These are phyloP conservation scores for Platismatia glauca DNA, from an alignment of 495 filamentous ascomycete species.

Conservation along the genomic window DNA sequence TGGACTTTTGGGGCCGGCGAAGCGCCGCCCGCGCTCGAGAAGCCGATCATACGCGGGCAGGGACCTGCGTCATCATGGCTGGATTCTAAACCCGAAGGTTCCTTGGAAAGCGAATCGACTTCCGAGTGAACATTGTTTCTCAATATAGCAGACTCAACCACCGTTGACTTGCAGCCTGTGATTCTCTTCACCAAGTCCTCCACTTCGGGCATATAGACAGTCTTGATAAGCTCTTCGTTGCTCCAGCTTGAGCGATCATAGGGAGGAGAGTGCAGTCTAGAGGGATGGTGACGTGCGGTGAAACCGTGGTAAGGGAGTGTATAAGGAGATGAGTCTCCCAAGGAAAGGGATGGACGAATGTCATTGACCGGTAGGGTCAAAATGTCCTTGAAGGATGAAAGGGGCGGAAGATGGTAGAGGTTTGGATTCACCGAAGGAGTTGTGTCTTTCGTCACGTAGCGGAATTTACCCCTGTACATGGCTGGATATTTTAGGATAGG, in stretches of 20 bases:
- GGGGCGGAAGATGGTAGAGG: not conserved
- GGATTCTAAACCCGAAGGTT: too few species aligned
- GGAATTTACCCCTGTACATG: not conserved
- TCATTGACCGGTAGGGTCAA: not conserved
- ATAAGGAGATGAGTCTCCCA: not conserved
- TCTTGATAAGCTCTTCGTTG: not conserved
- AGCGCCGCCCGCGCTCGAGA: not conserved
- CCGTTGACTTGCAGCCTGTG: not conserved
- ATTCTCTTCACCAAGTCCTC: constrained; percentile 3
- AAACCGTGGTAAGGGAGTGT: constrained; percentile 3
- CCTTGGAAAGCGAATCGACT: constrained; percentile 1
- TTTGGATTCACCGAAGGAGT: not conserved
- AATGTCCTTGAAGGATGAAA: not conserved
- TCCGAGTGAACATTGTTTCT: not conserved
- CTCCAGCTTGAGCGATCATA: constrained; percentile 3
- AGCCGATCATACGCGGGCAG: not conserved
- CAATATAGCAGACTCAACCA: not conserved
- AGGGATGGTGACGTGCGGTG: not conserved
- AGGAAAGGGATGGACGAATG: constrained; percentile 3
- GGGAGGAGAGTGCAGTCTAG: not conserved
- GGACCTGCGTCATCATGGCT: not conserved
- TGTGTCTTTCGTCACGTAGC: not conserved
- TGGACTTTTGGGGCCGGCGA: constrained; percentile 4
- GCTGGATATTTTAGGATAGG: not conserved
- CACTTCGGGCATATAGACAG: constrained; percentile 5